Evolutionary conservation across 208 protist species (phyloP), one percentile per base, ranked within the genome.

Genomic region (Lotmaria passim): DNA sequence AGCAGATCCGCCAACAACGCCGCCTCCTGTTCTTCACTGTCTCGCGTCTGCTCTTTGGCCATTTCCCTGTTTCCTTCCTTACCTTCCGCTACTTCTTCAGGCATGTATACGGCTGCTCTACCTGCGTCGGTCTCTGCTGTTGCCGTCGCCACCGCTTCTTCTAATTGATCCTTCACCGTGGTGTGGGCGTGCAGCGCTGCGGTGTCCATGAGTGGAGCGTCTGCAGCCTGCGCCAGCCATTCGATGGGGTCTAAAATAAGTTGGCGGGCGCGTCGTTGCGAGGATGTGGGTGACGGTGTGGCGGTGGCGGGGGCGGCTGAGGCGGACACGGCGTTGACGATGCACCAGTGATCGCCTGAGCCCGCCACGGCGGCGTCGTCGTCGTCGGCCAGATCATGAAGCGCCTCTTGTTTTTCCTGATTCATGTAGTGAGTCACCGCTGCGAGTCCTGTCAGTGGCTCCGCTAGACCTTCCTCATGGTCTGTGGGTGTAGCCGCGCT

Each of bases 191-290:
- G 15, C 28, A 89, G 67, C 12, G 72, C 6, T 11, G 53, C 72
- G n/a, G 26, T 11, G 23, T 78, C 65, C 81, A 90, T 80, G 15
- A 88, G 78, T 7, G 85, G 85, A 2, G 74, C 69, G 59, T 82
- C 69, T 0, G 69, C 6, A 7, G 73, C 46, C 62, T 88, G 73
- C 0, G 76, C 51, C 14, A 91, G 64, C 82, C 82, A 91, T 69
- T 80, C 50, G 10, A 91, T 71, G 1, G 82, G 82, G 48, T 91
- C 85, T 11, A 84, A 30, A 44, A 88, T 82, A 36, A 81, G 50
- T 7, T 10, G 55, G 4, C 39, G 47, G 3, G 74, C n/a, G 36
- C 52, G 56, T 15, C 3, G 39, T 26, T 19, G 68, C 12, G 8
- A 17, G 11, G 41, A 1, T 39, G 41, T 7, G 10, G 21, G 7